phyloP scores from a whole-genome alignment of 2,329 filamentous ascomycete species.

The Pyrenophora graminea region DNA sequence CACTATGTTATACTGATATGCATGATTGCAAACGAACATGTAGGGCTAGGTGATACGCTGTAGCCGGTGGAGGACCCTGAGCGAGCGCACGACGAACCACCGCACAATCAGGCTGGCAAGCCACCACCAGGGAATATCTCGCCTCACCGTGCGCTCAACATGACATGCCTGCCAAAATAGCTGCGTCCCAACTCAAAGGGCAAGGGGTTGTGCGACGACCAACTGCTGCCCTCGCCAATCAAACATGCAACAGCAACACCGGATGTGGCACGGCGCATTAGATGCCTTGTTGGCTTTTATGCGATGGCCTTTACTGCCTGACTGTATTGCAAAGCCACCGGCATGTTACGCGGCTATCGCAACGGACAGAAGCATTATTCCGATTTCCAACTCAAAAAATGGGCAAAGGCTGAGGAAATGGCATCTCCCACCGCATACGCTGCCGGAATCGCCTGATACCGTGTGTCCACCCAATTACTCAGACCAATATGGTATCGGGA shows the following conservation, averaged over 20 bases:
- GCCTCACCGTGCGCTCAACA: not conserved
- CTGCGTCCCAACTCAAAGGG: constrained; percentile 3
- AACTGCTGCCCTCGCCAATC: constrained; percentile 2
- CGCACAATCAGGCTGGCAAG: not conserved
- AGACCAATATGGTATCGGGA: not conserved
- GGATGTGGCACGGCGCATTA: constrained; percentile 6
- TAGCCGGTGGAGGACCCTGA: not conserved
- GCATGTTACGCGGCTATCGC: not conserved
- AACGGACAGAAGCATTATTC: not conserved
- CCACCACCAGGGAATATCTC: not conserved
- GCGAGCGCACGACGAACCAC: not conserved
- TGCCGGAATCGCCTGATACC: not conserved
- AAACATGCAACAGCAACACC: not conserved
- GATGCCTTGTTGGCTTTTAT: constrained; percentile 1
- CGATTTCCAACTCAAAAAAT: not conserved
- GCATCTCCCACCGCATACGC: not conserved
- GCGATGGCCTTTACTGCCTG: constrained; percentile 3
- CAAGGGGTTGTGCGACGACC: constrained; percentile 4
- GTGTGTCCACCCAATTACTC: not conserved
- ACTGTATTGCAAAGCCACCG: not conserved
- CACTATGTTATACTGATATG: constrained; percentile 1
- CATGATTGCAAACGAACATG: not conserved
- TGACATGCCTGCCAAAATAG: not conserved
- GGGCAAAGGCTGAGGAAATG: constrained; percentile 1
- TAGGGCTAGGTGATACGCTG: not conserved